Percentiles rank a stretch among this genome's conserved stretches.
These are phyloP conservation scores for Sporothrix variecibatus DNA, from an alignment of 2,329 filamentous ascomycete species.

Conservation along the genomic window DNA sequence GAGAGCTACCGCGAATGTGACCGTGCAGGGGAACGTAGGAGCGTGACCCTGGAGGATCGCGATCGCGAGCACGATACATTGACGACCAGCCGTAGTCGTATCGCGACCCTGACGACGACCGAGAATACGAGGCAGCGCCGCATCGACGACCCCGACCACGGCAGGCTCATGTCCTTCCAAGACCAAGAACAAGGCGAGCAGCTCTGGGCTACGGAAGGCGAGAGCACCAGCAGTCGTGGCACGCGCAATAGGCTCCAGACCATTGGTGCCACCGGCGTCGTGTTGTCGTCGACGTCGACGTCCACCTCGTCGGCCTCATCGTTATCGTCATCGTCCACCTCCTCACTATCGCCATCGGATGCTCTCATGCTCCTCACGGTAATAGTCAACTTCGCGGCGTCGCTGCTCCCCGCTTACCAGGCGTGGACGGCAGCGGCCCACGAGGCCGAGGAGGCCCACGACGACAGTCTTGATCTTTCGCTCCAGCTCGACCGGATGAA, in stretches of 20 bases:
- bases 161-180: not conserved
- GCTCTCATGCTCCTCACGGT: constrained; percentile 3
- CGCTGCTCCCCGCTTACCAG: constrained; percentile 19
- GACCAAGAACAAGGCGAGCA: not conserved
- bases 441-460: not conserved
- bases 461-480: not conserved
- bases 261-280: not conserved
- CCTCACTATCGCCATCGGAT: not conserved
- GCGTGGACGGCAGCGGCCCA: constrained; percentile 21
- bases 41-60: not conserved
- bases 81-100: not conserved
- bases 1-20: not conserved
- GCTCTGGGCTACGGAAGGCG: not conserved
- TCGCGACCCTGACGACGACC: not conserved
- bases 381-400: not conserved
- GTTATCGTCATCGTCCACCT: not conserved
- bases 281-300: not conserved
- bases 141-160: not conserved
- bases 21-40: no score
- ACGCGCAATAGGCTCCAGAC: not conserved
- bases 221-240: not conserved
- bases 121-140: not conserved
- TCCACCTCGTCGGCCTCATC: not conserved
- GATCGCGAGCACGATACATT: not conserved
- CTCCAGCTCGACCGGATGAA: not conserved